Conservation (phyloP, 805 yeast species). For the Dipodascus albidus region DNA sequence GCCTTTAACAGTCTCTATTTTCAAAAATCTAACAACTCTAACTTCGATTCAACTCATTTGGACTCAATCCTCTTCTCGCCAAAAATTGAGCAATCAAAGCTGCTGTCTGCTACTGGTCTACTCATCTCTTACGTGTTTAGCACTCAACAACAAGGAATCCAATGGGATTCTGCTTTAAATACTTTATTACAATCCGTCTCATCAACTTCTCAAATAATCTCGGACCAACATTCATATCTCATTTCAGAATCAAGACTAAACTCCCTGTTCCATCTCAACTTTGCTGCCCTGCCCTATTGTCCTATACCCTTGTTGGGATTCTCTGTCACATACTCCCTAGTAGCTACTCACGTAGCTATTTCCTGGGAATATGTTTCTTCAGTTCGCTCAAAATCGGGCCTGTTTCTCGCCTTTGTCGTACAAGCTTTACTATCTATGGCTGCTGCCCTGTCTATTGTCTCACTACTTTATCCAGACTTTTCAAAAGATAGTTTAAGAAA, state of each 20-base stretch:
- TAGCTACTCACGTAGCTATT: conserved; percentile 26
- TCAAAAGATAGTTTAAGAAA: conserved; percentile 29
- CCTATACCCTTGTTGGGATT: not conserved
- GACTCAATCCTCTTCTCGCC: too few species aligned
- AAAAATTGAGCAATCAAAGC: not conserved
- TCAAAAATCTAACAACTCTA: too few species aligned
- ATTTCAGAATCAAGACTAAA: not conserved
- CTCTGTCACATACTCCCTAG: conserved; percentile 10
- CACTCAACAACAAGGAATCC: conserved; percentile 23
- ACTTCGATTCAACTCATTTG: too few species aligned
- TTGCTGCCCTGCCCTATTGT: conserved; percentile 3
- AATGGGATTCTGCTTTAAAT: conserved; percentile 30
- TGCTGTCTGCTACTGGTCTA: not conserved
- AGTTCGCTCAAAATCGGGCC: conserved; percentile 36
- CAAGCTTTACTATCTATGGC: conserved; percentile 30
- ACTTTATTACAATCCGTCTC: not conserved
- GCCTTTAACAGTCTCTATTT: too few species aligned
- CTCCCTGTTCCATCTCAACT: conserved; percentile 4
- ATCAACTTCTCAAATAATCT: not conserved
- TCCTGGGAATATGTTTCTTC: conserved; percentile 31
- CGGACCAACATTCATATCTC: not conserved
- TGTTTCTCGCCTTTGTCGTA: conserved; percentile 33
- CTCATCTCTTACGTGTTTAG: not conserved
- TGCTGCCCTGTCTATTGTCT: conserved; percentile 34
- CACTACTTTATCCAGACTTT: conserved; percentile 26